Evolutionary conservation across 495 filamentous ascomycete species (phyloP).

Genomic region (Daldinia grandis): DNA sequence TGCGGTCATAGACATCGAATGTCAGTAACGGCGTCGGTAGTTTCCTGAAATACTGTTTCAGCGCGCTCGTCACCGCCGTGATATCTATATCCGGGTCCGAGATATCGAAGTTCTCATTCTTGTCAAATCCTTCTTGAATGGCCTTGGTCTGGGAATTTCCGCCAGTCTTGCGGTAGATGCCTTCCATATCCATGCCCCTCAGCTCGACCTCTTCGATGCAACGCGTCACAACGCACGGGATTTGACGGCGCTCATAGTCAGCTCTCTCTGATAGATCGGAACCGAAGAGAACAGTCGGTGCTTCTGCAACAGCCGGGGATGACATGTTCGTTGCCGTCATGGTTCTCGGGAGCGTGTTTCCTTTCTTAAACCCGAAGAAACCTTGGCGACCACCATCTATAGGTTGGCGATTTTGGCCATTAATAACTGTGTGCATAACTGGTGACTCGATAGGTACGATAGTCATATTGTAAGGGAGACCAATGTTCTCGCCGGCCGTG

Average conservation of each 20-base stretch:
- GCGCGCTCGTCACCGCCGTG: slow-evolving; percentile 90
- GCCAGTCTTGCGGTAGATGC: slow-evolving; percentile 97
- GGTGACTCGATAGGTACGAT: slow-evolving; percentile 59
- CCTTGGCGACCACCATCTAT: slow-evolving; percentile 69
- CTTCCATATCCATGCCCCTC: slow-evolving; percentile 96
- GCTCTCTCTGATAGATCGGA: slow-evolving; percentile 86
- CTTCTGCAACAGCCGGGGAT: slow-evolving; percentile 61
- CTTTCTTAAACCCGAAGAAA: slow-evolving; percentile 78
- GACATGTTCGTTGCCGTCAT: slow-evolving; percentile 64
- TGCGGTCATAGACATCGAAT: slow-evolving; percentile 87
- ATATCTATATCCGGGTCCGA: slow-evolving; percentile 94
- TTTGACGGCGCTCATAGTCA: slow-evolving; percentile 87
- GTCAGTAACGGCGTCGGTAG: slow-evolving; percentile 91
- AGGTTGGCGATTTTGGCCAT: slow-evolving; percentile 47
- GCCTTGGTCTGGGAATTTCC: slow-evolving; percentile 85
- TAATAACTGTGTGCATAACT: slow-evolving; percentile 38
- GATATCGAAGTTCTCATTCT: slow-evolving; percentile 83
- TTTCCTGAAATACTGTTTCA: slow-evolving; percentile 98
- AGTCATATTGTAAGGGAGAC: slow-evolving; percentile 69
- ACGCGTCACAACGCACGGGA: slow-evolving; percentile 88
- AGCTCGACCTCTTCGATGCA: slow-evolving; percentile 98
- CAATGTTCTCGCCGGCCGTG: slow-evolving; percentile 63
- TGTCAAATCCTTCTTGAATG: slow-evolving; percentile 91
- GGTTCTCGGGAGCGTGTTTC: slow-evolving; percentile 54
- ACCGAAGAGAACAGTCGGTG: slow-evolving; percentile 78